Evolutionary conservation across 2,329 filamentous ascomycete genomes (phyloP).

Genomic region (Trichoderma koningiopsis): DNA sequence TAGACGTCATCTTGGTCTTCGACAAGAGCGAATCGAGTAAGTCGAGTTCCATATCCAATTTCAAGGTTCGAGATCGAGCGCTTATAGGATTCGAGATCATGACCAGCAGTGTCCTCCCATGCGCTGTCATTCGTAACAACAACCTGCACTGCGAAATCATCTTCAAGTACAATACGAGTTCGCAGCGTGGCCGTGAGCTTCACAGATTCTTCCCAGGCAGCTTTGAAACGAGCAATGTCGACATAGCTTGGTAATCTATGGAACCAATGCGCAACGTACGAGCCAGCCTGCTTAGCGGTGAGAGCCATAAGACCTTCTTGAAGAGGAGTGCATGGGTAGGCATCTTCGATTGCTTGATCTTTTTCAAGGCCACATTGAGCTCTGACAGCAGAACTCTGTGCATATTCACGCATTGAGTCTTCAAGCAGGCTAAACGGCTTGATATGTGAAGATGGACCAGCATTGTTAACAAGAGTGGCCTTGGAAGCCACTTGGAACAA

Average conservation of each 20-base stretch:
- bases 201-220: constrained; percentile 29
- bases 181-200: constrained; percentile 28
- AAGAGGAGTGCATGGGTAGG: constrained; percentile 43
- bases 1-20: constrained; percentile 1
- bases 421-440: constrained; percentile 15
- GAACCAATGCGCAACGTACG: constrained; percentile 29
- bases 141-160: constrained; percentile 23
- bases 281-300: constrained; percentile 30
- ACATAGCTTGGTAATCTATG: constrained; percentile 22
- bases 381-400: background rate
- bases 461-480: background rate
- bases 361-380: background rate
- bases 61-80: background rate
- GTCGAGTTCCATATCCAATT: constrained; percentile 17
- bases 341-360: constrained; percentile 34
- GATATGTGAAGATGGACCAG: background rate
- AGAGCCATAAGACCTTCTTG: constrained; percentile 43
- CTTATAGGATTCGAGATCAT: constrained; percentile 14
- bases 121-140: constrained; percentile 25
- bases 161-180: constrained; percentile 29
- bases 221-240: constrained; percentile 27
- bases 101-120: constrained; percentile 13
- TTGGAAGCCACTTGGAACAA: constrained; percentile 18
- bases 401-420: background rate
- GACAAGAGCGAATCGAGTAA: constrained; percentile 19